These are phyloP conservation scores for Skeletonema costatum DNA, from an alignment of 108 stramenopile genomes.

Conservation along the genomic window DNA sequence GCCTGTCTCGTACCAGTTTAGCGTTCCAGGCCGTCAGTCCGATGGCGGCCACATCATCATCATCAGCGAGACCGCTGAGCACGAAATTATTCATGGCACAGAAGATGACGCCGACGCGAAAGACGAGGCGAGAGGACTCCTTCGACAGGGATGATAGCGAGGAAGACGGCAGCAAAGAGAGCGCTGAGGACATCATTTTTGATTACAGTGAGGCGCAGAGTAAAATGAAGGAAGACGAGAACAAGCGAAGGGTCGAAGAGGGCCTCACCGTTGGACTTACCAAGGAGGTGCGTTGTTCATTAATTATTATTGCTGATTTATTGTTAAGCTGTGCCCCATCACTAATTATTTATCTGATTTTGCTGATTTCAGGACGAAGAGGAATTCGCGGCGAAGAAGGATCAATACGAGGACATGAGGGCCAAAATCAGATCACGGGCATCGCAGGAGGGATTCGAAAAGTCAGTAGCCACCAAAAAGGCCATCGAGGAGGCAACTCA, in stretches of 20 bases:
- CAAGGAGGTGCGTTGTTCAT: slow-evolving; percentile 37
- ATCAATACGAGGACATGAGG: slow-evolving; percentile 60
- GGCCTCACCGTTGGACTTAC: slow-evolving; percentile 36
- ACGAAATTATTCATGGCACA: slow-evolving; percentile 17
- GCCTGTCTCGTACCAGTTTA: not conserved
- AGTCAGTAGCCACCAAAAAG: slow-evolving; percentile 60
- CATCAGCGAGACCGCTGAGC: not conserved
- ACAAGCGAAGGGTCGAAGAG: slow-evolving; percentile 38
- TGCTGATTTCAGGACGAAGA: slow-evolving; percentile 33
- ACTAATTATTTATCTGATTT: not conserved
- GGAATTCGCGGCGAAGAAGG: slow-evolving; percentile 48
- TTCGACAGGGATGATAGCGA: slow-evolving; percentile 27
- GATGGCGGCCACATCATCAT: not conserved
- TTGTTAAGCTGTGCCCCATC: not conserved
- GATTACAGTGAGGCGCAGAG: slow-evolving; percentile 45
- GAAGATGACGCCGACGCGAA: slow-evolving; percentile 41
- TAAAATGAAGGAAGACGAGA: slow-evolving; percentile 46
- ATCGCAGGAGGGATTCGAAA: slow-evolving; percentile 65
- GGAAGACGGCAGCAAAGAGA: slow-evolving; percentile 5
- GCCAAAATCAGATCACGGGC: slow-evolving; percentile 72
- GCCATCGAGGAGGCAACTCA: slow-evolving; percentile 61
- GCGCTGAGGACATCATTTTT: slow-evolving; percentile 30
- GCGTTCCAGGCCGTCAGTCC: not conserved
- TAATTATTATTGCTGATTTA: not conserved
- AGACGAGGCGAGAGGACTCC: slow-evolving; percentile 36